phyloP scores from a whole-genome alignment of 257 asterid genomes.

The Petunia secreta region DNA sequence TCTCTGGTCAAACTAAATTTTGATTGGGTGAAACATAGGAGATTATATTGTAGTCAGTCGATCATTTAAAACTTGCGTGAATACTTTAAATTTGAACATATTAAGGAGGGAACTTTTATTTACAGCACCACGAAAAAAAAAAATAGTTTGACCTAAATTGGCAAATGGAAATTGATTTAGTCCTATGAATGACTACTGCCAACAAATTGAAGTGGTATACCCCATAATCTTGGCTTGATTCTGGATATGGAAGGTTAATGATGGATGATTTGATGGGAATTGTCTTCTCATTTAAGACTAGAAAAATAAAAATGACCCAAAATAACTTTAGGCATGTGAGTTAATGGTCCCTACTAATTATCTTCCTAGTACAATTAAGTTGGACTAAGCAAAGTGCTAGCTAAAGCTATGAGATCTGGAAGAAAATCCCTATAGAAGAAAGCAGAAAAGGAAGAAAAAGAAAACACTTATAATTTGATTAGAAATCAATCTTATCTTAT shows the following conservation, averaged over 20 bases:
- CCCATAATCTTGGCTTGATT: background rate
- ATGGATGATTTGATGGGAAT: constrained; percentile 21
- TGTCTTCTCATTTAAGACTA: background rate
- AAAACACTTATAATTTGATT: constrained; percentile 2
- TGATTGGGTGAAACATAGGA: background rate
- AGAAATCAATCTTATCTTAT: background rate
- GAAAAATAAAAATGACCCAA: constrained; percentile 13
- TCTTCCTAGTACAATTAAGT: background rate
- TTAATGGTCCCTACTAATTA: constrained; percentile 16
- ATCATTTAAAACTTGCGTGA: constrained; percentile 7
- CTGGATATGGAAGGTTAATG: background rate
- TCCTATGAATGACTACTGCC: background rate
- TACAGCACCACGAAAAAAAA: too few relatives aligned
- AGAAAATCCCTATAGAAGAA: constrained; percentile 1
- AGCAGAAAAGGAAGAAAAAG: background rate
- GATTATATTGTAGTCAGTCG: background rate
- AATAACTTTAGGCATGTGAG: constrained; percentile 24
- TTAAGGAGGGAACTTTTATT: background rate
- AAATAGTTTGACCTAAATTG: background rate
- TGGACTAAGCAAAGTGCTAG: background rate
- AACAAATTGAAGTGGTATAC: background rate
- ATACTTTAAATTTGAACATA: background rate
- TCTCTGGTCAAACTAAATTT: too few relatives aligned
- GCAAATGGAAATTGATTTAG: background rate
- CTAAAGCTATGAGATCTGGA: background rate